Evolutionary conservation across 148 eudicot genomes (phyloP).

Genomic region (Vaccinium macrocarpon): DNA sequence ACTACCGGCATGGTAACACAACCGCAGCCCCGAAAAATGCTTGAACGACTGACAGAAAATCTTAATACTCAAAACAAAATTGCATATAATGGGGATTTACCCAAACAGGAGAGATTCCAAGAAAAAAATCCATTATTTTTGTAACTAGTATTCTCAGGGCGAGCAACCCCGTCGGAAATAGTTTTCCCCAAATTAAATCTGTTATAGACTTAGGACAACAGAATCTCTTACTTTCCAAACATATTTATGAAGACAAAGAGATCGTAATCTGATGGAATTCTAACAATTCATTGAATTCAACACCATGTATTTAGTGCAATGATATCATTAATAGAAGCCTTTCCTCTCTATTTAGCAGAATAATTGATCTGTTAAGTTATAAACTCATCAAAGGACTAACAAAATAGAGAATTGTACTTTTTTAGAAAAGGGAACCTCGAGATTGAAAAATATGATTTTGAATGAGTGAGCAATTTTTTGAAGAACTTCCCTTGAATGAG

Average conservation of each 20-base stretch:
- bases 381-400: background rate
- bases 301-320: background rate
- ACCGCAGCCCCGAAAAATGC: background rate
- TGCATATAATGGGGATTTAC: background rate
- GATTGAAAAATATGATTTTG: background rate
- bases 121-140: background rate
- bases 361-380: background rate
- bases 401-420: background rate
- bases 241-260: background rate
- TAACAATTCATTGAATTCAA: background rate
- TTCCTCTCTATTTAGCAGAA: background rate
- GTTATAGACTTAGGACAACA: background rate
- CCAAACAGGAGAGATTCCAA: background rate
- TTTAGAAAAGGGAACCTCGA: background rate
- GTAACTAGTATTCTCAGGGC: constrained; percentile 2
- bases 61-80: background rate
- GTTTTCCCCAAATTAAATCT: background rate
- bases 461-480: background rate
- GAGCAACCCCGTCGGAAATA: background rate
- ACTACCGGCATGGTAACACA: background rate
- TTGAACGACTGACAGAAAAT: background rate
- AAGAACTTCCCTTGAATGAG: background rate
- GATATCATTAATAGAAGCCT: background rate
- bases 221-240: constrained; percentile 4
- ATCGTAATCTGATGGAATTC: background rate